Evolutionary conservation across 306 rosid genomes (phyloP), one percentile per base, ranked within the genome.

Genomic region (Malus sieversii): DNA sequence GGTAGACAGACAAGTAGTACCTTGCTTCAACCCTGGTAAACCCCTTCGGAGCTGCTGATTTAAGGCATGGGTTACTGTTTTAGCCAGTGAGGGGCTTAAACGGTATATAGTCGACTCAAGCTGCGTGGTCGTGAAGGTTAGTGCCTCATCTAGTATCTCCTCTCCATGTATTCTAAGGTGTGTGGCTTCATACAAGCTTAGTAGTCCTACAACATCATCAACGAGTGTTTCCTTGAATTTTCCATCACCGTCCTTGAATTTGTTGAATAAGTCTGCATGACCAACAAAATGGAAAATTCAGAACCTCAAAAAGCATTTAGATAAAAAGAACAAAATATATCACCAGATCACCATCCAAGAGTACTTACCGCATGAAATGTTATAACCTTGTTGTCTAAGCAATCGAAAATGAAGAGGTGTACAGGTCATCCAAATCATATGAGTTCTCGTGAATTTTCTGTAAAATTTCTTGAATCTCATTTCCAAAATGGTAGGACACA

Each of bases 151-250:
- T 12, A 87, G 84, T 25, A 83, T 74, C 6, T 77, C 76, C 59
- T 87, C 89, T 71, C 86, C 85, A 18, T 82, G 90, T n/a, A 71
- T 10, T 70, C 81, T 76, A 0, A 78, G 18, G 48, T 82, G 76
- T 38, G 89, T 6, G 0, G 89, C 89, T 82, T 88, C 89, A 33
- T 86, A 84, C 40, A 88, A 74, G 46, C 82, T 82, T 25, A 88
- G 4, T 66, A 88, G 72, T 45, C 84, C 89, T 51, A 70, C 40
- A 5, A 63, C 72, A 40, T 82, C 82, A 0, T 35, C 12, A 1
- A 18, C 51, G 0, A 82, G 8, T 2, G 46, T 20, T 33, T 75
- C 80, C 65, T 55, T 71, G 40, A 87, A 86, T 14, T 58, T 71
- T 10, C 87, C 92, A n/a, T 75, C 25, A 1, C 4, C 58, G 25